These are phyloP conservation scores for Yarrowia alimentaria DNA, from an alignment of 805 yeast genomes.

Conservation along the genomic window DNA sequence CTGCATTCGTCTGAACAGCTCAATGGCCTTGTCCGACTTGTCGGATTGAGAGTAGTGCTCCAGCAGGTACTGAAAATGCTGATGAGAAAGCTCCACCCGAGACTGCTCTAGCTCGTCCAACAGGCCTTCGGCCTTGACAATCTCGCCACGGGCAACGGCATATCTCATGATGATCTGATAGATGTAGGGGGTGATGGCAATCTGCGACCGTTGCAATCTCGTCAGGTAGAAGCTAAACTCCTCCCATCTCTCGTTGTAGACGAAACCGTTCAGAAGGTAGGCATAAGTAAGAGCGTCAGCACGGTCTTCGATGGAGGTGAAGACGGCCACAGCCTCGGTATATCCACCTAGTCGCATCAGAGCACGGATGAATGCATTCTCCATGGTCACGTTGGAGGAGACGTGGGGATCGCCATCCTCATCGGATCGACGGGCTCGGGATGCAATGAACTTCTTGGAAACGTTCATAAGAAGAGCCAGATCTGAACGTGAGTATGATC, in stretches of 20 bases:
- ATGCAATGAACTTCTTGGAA: neutral
- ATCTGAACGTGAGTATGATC: conserved; percentile 1
- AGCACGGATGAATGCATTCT: conserved; percentile 2
- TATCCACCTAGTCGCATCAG: conserved; percentile 22
- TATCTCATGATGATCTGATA: conserved; percentile 1
- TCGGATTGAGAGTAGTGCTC: neutral
- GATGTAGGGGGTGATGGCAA: neutral
- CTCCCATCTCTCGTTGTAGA: neutral
- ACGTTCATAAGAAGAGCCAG: neutral
- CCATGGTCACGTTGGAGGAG: neutral
- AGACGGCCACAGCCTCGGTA: conserved; percentile 9
- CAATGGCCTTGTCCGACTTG: neutral
- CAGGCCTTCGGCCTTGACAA: conserved; percentile 3
- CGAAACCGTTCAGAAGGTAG: neutral
- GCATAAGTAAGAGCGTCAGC: neutral
- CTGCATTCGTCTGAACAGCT: conserved; percentile 1
- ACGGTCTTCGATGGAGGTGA: neutral
- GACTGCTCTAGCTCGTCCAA: neutral
- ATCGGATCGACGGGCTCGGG: too few species aligned
- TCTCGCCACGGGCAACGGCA: neutral
- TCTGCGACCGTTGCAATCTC: neutral
- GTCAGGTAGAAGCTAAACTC: conserved; percentile 4
- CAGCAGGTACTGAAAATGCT: conserved; percentile 17
- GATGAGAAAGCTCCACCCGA: neutral
- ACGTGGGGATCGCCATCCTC: too few species aligned